Percentiles rank a stretch among this genome's conserved stretches.
These are phyloP conservation scores for Piromyces finnis DNA, from an alignment of 192 early-diverging fungal genomes.

Conservation along the genomic window DNA sequence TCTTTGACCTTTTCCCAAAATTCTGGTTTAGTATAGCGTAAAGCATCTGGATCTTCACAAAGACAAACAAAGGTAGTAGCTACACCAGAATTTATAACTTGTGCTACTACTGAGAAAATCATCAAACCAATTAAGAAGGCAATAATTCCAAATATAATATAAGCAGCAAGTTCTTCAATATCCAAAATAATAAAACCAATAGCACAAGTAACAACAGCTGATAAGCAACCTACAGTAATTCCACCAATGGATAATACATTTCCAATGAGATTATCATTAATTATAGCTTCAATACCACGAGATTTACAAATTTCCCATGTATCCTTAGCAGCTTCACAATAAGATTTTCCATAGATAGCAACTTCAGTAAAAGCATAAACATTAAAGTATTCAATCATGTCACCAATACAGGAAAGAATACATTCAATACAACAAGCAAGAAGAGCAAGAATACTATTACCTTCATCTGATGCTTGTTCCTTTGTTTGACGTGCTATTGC, in stretches of 20 bases:
- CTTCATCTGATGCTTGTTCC: not conserved
- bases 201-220: not conserved
- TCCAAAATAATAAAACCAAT: not conserved
- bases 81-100: slow-evolving; percentile 66
- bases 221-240: slow-evolving; percentile 25
- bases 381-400: slow-evolving; percentile 51
- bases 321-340: slow-evolving; percentile 9
- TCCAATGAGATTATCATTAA: slow-evolving; percentile 79
- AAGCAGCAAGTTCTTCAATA: not conserved
- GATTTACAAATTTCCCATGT: slow-evolving; percentile 71
- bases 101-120: slow-evolving; percentile 61
- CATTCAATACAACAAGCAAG: slow-evolving; percentile 56
- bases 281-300: slow-evolving; percentile 29
- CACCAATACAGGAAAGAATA: slow-evolving; percentile 55
- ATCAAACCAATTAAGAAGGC: slow-evolving; percentile 63
- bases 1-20: slow-evolving; percentile 21
- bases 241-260: slow-evolving; percentile 70
- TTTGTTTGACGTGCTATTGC: not conserved
- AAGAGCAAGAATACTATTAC: slow-evolving; percentile 10
- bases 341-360: slow-evolving; percentile 62
- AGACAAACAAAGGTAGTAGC: slow-evolving; percentile 89
- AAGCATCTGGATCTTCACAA: slow-evolving; percentile 57
- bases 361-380: slow-evolving; percentile 86
- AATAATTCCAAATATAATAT: slow-evolving; percentile 12
- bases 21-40: slow-evolving; percentile 37